Evolutionary conservation across 352 stramenopile genomes (phyloP), one percentile per base, ranked within the genome.

Genomic region (Elongisporangium prolatum): DNA sequence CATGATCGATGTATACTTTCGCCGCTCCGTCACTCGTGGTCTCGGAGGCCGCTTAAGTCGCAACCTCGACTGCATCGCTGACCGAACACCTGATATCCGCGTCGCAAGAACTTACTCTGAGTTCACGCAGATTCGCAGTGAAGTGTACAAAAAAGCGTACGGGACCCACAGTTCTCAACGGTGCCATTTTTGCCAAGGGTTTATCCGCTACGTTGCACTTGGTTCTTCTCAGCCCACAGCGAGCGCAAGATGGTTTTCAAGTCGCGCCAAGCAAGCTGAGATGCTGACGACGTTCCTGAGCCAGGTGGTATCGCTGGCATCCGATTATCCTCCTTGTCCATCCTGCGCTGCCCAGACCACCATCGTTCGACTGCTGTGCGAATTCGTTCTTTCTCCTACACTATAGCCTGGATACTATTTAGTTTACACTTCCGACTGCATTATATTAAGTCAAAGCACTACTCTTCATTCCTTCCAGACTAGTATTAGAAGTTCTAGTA

Each of bases 381-480:
- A 55, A n/a, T 75, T 75, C 38, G 44, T 75, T 25, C 69, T 75
- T n/a, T n/a, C n/a, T n/a, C n/a, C n/a, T 17, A 17, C 34, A 13
- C 34, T 17, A 44, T 44, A 44, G 34, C 10, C 34, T 13, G 4
- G 10, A 17, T 17, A 5, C 10, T 34, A 44, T 44, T 44, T 13
- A 44, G 6, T 44, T 44, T 44, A 44, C 17, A 13, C 34, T 44
- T 44, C n/a, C n/a, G n/a, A n/a, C n/a, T n/a, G n/a, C n/a, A 44
- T 17, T 44, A 9, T 44, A 44, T 44, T 13, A 13, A 17, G 11
- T 44, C 34, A 44, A 17, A 9, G 17, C 34, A 1, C 11, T 44
- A 14, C 17, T 11, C 10, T 44, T 44, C 10, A 44, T 44, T 44
- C 11, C n/a, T n/a, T n/a, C n/a, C n/a, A n/a, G n/a, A n/a, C n/a